A percentile compares a stretch with the other conserved stretches of the same genome.
These are phyloP conservation scores for Pogostemon cablin DNA, from an alignment of 257 asterid species.

Conservation along the genomic window DNA sequence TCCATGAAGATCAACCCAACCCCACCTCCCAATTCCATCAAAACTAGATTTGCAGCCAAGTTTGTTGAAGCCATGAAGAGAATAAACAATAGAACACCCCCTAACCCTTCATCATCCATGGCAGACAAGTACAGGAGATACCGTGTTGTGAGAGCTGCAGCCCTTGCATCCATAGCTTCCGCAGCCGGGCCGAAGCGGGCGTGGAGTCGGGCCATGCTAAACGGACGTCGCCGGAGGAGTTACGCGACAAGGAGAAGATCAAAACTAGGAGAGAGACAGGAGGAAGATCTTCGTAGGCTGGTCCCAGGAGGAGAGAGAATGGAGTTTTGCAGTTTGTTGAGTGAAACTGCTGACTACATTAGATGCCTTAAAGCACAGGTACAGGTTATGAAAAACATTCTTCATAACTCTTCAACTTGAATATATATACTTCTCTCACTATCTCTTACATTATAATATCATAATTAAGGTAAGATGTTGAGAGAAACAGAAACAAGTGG, in stretches of 20 bases:
- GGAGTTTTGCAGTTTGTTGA: slow-evolving; percentile 55
- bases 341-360: slow-evolving; percentile 75
- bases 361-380: slow-evolving; percentile 74
- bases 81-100: slow-evolving; percentile 36
- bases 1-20: too few species aligned
- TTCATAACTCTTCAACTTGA: slow-evolving; percentile 46
- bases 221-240: slow-evolving; percentile 27
- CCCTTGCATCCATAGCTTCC: slow-evolving; percentile 66
- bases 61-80: slow-evolving; percentile 57
- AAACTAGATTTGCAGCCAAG: slow-evolving; percentile 53
- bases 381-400: slow-evolving; percentile 68
- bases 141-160: slow-evolving; percentile 51
- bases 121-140: slow-evolving; percentile 32
- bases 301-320: slow-evolving; percentile 72
- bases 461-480: not conserved
- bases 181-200: slow-evolving; percentile 66
- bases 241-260: too few species aligned
- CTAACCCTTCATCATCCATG: slow-evolving; percentile 1
- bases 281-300: slow-evolving; percentile 45
- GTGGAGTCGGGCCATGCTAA: slow-evolving; percentile 72
- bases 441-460: not conserved
- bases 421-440: not conserved
- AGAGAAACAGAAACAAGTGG: slow-evolving; percentile 8
- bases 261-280: slow-evolving; percentile 28
- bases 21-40: slow-evolving; percentile 44